Base-by-base conservation (phyloP, 2,329 filamentous ascomycete species). In the Bipolaris zeicola region DNA sequence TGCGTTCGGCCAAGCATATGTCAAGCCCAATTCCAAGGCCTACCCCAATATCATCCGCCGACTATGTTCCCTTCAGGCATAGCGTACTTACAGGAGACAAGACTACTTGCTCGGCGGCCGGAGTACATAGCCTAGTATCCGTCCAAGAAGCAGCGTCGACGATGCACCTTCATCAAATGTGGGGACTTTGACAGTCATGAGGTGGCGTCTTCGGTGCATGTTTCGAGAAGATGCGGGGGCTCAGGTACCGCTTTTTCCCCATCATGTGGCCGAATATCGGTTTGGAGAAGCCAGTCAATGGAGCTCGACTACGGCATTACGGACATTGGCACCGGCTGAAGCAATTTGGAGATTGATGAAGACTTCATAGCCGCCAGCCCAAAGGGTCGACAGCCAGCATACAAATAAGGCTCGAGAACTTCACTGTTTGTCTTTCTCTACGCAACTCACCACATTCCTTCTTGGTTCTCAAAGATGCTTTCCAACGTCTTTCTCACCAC, bases 271-370 rank as follows among this genome's bases (percentile, higher is more conserved):
- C 48, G 31, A 45, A n/a, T 13, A 36, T 34, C 13, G 26, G 33
- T 39, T 53, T 28, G 20, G 22, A n/a, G 26, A 57, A 37, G 36
- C 37, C 24, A 47, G 45, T 14, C 43, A 52, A 53, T 45, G 22
- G 5, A 33, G 44, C 43, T 34, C 20, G 50, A 47, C 42, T 46
- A 55, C 62, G 60, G 62, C 62, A 55, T 55, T 49, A 48, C 57
- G 62, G 62, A 55, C 41, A 33, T 50, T 38, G 18, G 55, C 48
- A 61, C 62, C 62, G 62, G 60, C 55, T 59, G 45, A 57, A 59
- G 49, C 51, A 61, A 61, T 63, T 50, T 61, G 45, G 26, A 53
- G 39, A 61, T 63, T 63, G 60, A 61, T 63, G 60, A 64, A 63
- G 50, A 22, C 22, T 50, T 52, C 53, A 47, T 56, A 45, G 46